A percentile compares a stretch with the other conserved stretches of the same genome.
Evolutionary conservation across 2,329 filamentous ascomycete species (phyloP).

Genomic region (Venturia oleaginea): DNA sequence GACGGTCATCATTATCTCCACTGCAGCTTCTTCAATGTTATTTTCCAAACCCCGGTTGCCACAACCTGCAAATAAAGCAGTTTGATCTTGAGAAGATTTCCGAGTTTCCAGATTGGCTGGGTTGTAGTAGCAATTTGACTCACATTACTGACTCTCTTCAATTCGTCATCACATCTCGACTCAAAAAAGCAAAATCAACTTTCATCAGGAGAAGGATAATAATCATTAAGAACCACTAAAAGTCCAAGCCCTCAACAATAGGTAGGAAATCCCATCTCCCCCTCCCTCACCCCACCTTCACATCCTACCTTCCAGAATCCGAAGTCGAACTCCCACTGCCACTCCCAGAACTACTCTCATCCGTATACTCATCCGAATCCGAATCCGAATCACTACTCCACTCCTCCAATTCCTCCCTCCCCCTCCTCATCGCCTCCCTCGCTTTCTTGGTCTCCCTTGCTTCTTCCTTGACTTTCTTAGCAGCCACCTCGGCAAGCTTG

Average conservation of each 20-base stretch:
- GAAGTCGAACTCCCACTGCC: not conserved
- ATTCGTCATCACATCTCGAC: too few species aligned
- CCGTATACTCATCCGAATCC: conserved; percentile 16
- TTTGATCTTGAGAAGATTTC: too few species aligned
- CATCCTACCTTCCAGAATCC: not conserved
- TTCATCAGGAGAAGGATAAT: not conserved
- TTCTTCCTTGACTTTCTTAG: not conserved
- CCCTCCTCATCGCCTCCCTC: conserved; percentile 11
- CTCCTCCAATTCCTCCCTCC: not conserved
- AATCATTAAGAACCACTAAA: not conserved
- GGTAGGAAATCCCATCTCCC: not conserved
- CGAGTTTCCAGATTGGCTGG: too few species aligned
- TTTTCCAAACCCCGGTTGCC: too few species aligned
- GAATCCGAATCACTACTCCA: conserved; percentile 11
- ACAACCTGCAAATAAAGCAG: too few species aligned
- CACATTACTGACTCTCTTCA: too few species aligned
- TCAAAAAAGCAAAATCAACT: too few species aligned
- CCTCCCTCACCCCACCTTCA: not conserved
- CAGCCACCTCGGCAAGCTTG: not conserved
- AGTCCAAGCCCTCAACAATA: not conserved
- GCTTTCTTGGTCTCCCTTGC: not conserved
- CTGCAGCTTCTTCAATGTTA: too few species aligned
- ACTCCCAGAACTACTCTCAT: not conserved
- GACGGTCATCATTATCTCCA: too few species aligned
- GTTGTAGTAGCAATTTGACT: too few species aligned